Evolutionary conservation across 371 early-diverging fungal species (phyloP), one percentile per base, ranked within the genome.

Genomic region (Thermomucor indicae-seudaticae): DNA sequence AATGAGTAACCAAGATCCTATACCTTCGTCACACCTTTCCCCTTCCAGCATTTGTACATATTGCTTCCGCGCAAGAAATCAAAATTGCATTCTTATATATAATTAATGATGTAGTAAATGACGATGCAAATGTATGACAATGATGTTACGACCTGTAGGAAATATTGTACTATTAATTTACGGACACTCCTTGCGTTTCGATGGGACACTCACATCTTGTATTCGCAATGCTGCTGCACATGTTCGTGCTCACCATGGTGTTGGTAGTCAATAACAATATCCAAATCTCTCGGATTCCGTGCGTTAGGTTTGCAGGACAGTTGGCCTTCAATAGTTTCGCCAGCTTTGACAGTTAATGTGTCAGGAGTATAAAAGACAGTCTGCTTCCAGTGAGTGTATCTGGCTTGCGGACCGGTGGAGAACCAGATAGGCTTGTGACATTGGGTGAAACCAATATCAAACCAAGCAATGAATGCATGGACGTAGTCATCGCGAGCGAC

Each of bases 341-440:
- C 95, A 53, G 78, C 62, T 64, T 81, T 78, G 60, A 86, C 69
- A 16, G 81, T 79, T 62, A 90, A 62, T n/a, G 83, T 71, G 22
- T 90, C 85, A 23, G 69, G 70, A 5, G 85, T 84, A 69, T 93
- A 93, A 58, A 98, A 96, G 24, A 95, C 86, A 19, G 97, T 95
- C 70, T 98, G 97, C 79, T 96, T 97, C 98, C 98, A 98, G 70
- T 98, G 98, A 32, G 98, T 98, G 62, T 91, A 90, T 71, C 86
- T 84, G 38, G 88, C 78, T 47, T 80, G 75, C 5, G 97, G 95
- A 3, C 91, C 86, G 7, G 98, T 98, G 51, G 91, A 90, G 68
- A 98, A 95, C 52, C 69, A 63, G 50, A 96, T 81, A 24, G 90
- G 90, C 78, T 86, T 90, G 70, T 85, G 90, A 74, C 84, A 90